These are phyloP conservation scores for Stentor coeruleus DNA, from an alignment of 73 alveolate genomes.

Conservation along the genomic window DNA sequence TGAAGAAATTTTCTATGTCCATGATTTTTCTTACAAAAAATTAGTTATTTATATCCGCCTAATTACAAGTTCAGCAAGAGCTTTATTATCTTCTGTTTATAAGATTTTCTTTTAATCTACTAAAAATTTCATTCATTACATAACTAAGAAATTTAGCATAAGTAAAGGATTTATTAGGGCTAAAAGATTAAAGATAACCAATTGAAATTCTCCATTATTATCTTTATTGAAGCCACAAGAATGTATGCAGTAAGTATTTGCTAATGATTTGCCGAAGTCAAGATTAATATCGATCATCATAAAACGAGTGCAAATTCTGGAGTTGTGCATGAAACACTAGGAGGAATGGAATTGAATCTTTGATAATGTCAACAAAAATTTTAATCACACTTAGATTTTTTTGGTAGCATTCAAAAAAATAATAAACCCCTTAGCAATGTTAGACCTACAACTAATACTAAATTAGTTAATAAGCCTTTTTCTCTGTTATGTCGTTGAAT, in stretches of 20 bases:
- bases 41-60: not conserved
- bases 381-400: not conserved
- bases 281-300: not conserved
- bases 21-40: not conserved
- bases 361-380: not conserved
- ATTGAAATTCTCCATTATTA: not conserved
- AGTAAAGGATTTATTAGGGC: not conserved
- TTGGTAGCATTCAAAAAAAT: not conserved
- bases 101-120: not conserved
- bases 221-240: not conserved
- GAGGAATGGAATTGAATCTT: not conserved
- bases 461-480: not conserved
- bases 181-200: not conserved
- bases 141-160: not conserved
- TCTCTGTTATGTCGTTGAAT: not conserved
- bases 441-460: not conserved
- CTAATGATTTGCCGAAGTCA: not conserved
- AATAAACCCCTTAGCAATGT: not conserved
- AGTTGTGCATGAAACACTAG: not conserved
- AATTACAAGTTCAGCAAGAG: not conserved
- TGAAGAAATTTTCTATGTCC: not conserved
- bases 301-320: not conserved
- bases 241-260: not conserved
- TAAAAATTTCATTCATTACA: not conserved
- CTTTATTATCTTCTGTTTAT: not conserved